Evolutionary conservation across 2,329 filamentous ascomycete species (phyloP).

Genomic region (Colletotrichum somersetense): DNA sequence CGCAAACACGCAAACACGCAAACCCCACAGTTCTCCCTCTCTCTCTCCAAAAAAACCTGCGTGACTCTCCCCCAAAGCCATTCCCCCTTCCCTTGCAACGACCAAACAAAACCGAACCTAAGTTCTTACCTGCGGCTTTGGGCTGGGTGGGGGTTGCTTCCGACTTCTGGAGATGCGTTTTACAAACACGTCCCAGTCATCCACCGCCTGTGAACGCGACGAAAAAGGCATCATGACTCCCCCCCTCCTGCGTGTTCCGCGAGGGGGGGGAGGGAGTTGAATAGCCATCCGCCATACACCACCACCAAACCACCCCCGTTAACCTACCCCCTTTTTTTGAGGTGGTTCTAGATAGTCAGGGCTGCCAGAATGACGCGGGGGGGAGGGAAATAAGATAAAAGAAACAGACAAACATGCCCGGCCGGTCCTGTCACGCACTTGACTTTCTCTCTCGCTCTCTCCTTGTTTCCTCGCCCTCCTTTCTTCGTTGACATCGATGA

Average conservation of each 20-base stretch:
- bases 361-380: neutral
- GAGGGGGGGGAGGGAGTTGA: neutral
- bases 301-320: neutral
- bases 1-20: neutral
- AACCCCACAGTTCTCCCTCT: neutral
- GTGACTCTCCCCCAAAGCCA: neutral
- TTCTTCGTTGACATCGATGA: neutral
- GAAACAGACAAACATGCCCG: neutral
- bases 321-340: neutral
- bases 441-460: too few relatives aligned
- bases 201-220: conserved; percentile 13
- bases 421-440: neutral
- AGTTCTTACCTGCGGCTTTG: neutral
- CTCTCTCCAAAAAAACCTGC: neutral
- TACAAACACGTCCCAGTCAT: conserved; percentile 8
- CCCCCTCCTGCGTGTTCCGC: neutral
- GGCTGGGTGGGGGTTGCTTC: too few relatives aligned
- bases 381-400: neutral
- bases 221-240: neutral
- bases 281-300: neutral
- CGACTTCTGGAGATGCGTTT: neutral
- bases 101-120: conserved; percentile 17
- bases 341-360: neutral
- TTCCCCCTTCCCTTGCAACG: conserved; percentile 11
- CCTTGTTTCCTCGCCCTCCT: conserved; percentile 1